Evolutionary conservation across 768 basidiomycete genomes (phyloP).

Genomic region (Mycena haematopus): DNA sequence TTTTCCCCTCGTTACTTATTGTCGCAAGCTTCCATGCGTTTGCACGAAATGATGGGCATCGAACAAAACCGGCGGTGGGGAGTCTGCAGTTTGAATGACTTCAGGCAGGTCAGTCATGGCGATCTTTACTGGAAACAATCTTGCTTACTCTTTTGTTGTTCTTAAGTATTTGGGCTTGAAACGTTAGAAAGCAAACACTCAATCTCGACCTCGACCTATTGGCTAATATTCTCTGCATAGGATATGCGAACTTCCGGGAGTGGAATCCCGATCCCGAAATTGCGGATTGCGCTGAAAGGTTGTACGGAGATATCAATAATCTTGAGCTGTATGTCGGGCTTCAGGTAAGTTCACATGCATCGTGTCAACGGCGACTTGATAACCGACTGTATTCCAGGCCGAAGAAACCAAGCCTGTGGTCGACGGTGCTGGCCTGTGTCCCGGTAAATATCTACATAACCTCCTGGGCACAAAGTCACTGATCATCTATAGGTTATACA

Average conservation of each 20-base stretch:
- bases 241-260: conserved; percentile 73
- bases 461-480: not conserved
- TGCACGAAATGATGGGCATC: conserved; percentile 88
- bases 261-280: conserved; percentile 82
- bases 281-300: conserved; percentile 72
- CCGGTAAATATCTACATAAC: conserved; percentile 54
- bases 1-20: not conserved
- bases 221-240: conserved; percentile 42
- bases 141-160: no score
- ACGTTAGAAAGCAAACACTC: conserved; percentile 47
- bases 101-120: no score
- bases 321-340: conserved; percentile 85
- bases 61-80: conserved; percentile 80
- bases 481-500: conserved; percentile 63
- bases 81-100: conserved; percentile 57
- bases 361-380: not conserved
- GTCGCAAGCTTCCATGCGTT: conserved; percentile 57
- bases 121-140: not conserved
- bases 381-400: conserved; percentile 49
- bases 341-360: not conserved
- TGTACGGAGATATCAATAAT: conserved; percentile 78
- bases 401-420: conserved; percentile 78
- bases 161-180: conserved; percentile 62
- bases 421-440: conserved; percentile 85
- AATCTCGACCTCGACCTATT: conserved; percentile 1